Base-by-base conservation (phyloP, 2,329 filamentous ascomycete genomes). In the Lachnellula subtilissima region DNA sequence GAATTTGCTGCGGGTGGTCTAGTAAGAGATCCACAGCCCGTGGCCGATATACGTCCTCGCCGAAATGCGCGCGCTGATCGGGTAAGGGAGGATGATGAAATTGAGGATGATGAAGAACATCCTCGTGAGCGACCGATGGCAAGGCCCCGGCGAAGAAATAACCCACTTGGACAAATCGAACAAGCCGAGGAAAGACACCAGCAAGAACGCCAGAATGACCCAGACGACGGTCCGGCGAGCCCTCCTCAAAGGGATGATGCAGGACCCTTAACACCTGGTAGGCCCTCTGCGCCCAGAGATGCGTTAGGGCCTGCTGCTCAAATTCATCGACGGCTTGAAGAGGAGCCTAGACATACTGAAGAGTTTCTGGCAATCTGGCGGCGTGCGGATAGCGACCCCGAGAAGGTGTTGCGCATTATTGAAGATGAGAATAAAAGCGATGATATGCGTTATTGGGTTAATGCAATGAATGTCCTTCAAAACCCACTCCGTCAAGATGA, bases 341-440 rank as follows among this genome's bases (percentile, higher is more conserved):
- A 67, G 15, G 64, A 68, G 35, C 66, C 65, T 12, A 61, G 57
- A 48, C 66, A 65, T 58, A 66, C 64, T 14, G 66, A 67, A 57
- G 79, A 75, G 65, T 82, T 74, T 69, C 73, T 79, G 62, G 76
- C 75, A 54, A 84, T 82, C 39, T 86, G 84, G 70, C 75, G 78
- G 43, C 80, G 81, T 54, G 83, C 84, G 1, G 77, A 78, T 45
- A 84, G 84, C 4, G 78, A 87, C 62, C 78, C 78, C 0, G 75
- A 80, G 37, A 78, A 76, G 56, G 82, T 88, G 25, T 62, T 86
- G 3, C 74, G 77, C 42, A 82, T 88, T 22, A 84, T 87, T 35
- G 77, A 80, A 40, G 78, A 82, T 39, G 84, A 87, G 62, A 77
- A 79, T 4, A 75, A 83, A 2, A 76, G 81, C 54, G 80, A 83